phyloP scores from a whole-genome alignment of 2,329 filamentous ascomycete genomes.

The Diaporthe ampelina region DNA sequence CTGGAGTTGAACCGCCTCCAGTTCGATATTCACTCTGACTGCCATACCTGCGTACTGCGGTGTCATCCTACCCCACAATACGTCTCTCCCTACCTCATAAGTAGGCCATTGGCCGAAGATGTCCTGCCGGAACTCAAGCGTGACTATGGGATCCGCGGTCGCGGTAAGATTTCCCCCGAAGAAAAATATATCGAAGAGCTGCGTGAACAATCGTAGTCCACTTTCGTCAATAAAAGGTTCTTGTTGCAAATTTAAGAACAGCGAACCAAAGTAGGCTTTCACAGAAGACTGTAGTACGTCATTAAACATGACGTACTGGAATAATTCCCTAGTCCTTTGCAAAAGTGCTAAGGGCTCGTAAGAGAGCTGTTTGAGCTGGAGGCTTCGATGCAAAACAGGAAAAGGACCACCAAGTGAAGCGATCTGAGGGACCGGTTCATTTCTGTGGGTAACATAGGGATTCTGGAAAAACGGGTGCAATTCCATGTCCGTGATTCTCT shows the following conservation, averaged over 20 bases:
- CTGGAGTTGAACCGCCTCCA: not conserved
- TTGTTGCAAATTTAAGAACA: not conserved
- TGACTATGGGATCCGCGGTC: not conserved
- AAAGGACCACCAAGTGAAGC: too few species aligned
- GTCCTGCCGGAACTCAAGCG: not conserved
- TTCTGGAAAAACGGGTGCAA: too few species aligned
- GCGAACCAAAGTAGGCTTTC: not conserved
- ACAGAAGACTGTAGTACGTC: not conserved
- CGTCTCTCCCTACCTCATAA: fast-evolving
- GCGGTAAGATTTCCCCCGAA: not conserved
- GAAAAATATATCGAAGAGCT: not conserved
- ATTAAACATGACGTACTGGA: too few species aligned
- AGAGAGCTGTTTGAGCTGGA: not conserved
- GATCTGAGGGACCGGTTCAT: not conserved
- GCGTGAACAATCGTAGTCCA: not conserved
- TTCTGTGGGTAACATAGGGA: too few species aligned
- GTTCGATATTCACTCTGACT: not conserved
- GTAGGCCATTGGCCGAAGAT: not conserved
- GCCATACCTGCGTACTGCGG: not conserved
- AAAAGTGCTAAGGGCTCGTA: not conserved
- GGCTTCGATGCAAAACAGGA: not conserved
- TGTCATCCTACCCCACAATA: too few species aligned
- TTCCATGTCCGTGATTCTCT: not conserved
- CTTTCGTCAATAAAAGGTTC: not conserved
- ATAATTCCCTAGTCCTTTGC: not conserved